Evolutionary conservation across 2,329 filamentous ascomycete genomes (phyloP).

Genomic region (Sporothrix dimorphospora): DNA sequence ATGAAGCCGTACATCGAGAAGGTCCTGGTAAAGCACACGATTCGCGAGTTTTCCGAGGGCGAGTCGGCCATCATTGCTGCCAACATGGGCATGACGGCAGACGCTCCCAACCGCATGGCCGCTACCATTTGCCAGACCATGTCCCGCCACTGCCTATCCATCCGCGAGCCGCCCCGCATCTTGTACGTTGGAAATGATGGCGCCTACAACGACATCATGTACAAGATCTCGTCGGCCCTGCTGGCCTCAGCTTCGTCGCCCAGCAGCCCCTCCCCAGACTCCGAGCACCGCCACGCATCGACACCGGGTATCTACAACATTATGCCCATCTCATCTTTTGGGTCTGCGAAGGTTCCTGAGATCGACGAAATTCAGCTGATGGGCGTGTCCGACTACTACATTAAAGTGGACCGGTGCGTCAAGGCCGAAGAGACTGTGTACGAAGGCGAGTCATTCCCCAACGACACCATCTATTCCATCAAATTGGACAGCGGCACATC

Average conservation of each 20-base stretch:
- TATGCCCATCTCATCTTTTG: slow-evolving; percentile 54
- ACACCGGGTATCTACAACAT: slow-evolving; percentile 50
- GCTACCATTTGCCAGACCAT: slow-evolving; percentile 54
- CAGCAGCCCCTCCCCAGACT: background rate
- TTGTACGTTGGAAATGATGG: slow-evolving; percentile 53
- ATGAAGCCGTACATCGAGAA: slow-evolving; percentile 42
- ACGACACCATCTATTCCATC: slow-evolving; percentile 43
- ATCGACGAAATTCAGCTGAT: slow-evolving; percentile 53
- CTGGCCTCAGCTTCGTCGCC: slow-evolving; percentile 44
- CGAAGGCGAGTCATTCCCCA: slow-evolving; percentile 36
- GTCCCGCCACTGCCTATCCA: slow-evolving; percentile 50
- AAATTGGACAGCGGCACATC: slow-evolving; percentile 47
- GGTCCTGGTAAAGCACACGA: slow-evolving; percentile 52
- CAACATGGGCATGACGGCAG: slow-evolving; percentile 38
- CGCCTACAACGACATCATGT: slow-evolving; percentile 47
- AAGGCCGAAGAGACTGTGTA: slow-evolving; percentile 43
- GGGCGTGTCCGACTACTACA: slow-evolving; percentile 54
- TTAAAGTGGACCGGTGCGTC: slow-evolving; percentile 54
- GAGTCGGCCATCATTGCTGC: slow-evolving; percentile 44
- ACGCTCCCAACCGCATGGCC: slow-evolving; percentile 44
- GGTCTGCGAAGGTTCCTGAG: slow-evolving; percentile 46
- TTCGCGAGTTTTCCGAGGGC: slow-evolving; percentile 48
- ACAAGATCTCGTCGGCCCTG: slow-evolving; percentile 54
- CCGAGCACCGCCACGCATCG: slow-evolving; percentile 18
- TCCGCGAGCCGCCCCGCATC: slow-evolving; percentile 51